phyloP scores from a whole-genome alignment of 1,284 basidiomycete genomes.

The Coniophora puteana region DNA sequence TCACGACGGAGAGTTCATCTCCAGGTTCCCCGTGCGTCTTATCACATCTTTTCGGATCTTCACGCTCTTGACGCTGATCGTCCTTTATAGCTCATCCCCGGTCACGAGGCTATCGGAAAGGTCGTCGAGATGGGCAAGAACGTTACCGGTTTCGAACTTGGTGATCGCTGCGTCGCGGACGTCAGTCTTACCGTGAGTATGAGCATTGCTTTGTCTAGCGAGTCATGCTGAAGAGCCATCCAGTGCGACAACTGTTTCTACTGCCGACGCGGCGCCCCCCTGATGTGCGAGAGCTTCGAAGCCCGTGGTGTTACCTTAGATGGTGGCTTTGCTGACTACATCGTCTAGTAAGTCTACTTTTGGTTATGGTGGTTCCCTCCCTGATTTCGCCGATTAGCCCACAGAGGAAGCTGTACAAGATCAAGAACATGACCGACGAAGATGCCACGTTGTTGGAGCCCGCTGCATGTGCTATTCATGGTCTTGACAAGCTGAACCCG shows the following conservation, averaged over 20 bases:
- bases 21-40: conserved; percentile 59
- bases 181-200: conserved; percentile 51
- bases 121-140: conserved; percentile 69
- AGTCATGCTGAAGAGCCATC: conserved; percentile 2
- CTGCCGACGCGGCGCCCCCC: conserved; percentile 70
- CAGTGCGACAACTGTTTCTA: conserved; percentile 82
- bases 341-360: conserved; percentile 59
- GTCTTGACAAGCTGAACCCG: conserved; percentile 78
- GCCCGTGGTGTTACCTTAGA: conserved; percentile 72
- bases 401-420: conserved; percentile 76
- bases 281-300: conserved; percentile 78
- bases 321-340: conserved; percentile 88
- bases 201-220: neutral
- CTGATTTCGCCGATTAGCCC: conserved; percentile 32
- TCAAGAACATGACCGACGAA: conserved; percentile 82
- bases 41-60: too few species aligned
- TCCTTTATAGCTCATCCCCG: conserved; percentile 62
- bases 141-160: conserved; percentile 63
- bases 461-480: conserved; percentile 85
- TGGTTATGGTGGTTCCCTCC: neutral
- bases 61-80: too few species aligned
- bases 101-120: conserved; percentile 76
- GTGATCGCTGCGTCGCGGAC: conserved; percentile 82
- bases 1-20: conserved; percentile 76
- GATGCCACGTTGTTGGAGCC: conserved; percentile 88